Conservation (phyloP, 768 basidiomycete species). For the Punctularia strigosozonata region DNA sequence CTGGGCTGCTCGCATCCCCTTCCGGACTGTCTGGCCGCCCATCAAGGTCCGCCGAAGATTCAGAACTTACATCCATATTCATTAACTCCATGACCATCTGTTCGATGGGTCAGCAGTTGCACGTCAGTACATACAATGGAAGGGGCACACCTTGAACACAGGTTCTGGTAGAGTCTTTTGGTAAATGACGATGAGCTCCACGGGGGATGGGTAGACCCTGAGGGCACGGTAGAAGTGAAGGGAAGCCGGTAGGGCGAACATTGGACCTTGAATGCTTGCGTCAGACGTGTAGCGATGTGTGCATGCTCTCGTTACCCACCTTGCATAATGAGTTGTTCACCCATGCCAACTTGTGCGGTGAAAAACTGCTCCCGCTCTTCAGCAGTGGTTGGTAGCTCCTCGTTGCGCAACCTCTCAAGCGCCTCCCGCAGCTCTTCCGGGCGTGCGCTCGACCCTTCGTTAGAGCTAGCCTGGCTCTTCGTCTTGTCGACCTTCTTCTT, state of each 20-base stretch:
- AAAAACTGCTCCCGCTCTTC: constrained; percentile 85
- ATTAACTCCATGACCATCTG: constrained; percentile 76
- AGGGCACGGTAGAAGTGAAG: constrained; percentile 89
- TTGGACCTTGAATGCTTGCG: constrained; percentile 48
- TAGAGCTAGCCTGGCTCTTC: constrained; percentile 28
- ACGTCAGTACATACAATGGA: not conserved
- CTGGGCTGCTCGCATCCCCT: constrained; percentile 50
- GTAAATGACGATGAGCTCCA: constrained; percentile 91
- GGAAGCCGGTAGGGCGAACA: constrained; percentile 70
- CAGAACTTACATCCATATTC: constrained; percentile 75
- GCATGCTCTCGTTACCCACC: constrained; percentile 34
- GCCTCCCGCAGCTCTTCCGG: constrained; percentile 50
- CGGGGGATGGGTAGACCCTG: constrained; percentile 86
- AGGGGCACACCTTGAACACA: constrained; percentile 55
- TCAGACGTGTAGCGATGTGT: not conserved
- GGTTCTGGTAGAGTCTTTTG: constrained; percentile 79
- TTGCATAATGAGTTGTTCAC: constrained; percentile 69
- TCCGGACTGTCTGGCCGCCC: constrained; percentile 27
- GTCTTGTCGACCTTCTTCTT: constrained; percentile 80
- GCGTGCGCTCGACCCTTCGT: constrained; percentile 20
- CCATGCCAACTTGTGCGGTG: constrained; percentile 79
- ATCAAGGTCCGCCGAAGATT: constrained; percentile 18
- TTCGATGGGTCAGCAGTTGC: constrained; percentile 2
- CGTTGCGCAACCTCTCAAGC: constrained; percentile 53
- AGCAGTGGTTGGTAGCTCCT: constrained; percentile 53